Base-by-base conservation (phyloP, 768 basidiomycete species). In the Austroboletus festivus region DNA sequence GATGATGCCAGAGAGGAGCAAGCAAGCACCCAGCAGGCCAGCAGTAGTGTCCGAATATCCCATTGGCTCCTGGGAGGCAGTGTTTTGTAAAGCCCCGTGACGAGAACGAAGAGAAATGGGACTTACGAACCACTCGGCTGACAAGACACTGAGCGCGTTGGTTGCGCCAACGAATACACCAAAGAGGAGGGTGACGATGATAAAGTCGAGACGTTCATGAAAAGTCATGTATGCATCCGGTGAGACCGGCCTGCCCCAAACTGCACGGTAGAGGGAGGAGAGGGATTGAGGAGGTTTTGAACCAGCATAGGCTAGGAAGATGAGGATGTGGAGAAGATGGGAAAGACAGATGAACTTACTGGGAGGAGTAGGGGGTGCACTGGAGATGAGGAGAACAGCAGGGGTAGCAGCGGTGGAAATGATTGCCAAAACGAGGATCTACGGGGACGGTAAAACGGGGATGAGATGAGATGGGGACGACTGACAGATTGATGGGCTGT, bases 341-440 rank as follows among this genome's bases (percentile, higher is more conserved):
- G 24, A 20, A 26, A 9, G 20, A 2, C 18, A 19, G 15, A 40
- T 2, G 15, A 10, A 44, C 77, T 34, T 65, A 92, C 89, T 91
- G 0, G 90, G 90, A 22, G 90, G 90, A 8, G 76, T 82, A 19
- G 88, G 87, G 7, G 90, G 90, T 1, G 75, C 72, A 26, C 71
- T 71, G 2, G 71, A 58, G 20, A 93, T 77, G 20, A 89, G 61
- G 40, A 91, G 70, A 3, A 79, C 70, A 18, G 75, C 71, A 0
- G 89, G 88, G 9, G 72, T 60, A 1, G 74, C 77, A 2, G 69
- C 86, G 1, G 85, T 86, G 15, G 79, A 80, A 16, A 89, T 76
- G 50, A 91, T 82, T 2, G 76, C 89, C 19, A 92, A 74, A 5
- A 86, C 69, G 5, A 91, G 69, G 40, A 90, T 73, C 87, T 89